Evolutionary conservation across 495 filamentous ascomycete genomes (phyloP).

Genomic region (Annulohypoxylon maeteangense): DNA sequence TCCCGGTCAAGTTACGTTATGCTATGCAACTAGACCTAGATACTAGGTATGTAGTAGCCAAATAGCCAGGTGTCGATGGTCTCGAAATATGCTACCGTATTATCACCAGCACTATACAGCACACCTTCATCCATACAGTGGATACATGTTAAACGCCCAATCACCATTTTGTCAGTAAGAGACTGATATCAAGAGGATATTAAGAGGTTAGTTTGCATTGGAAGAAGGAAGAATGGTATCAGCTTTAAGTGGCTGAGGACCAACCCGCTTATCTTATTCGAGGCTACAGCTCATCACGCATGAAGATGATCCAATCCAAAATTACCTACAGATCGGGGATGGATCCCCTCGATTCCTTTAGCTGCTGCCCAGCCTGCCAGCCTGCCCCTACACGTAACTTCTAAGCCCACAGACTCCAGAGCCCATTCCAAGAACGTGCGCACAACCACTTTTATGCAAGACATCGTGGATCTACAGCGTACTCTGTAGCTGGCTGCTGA

Average conservation of each 20-base stretch:
- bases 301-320: constrained; percentile 44
- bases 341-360: constrained; percentile 25
- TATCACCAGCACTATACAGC: neutral
- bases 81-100: constrained; percentile 13
- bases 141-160: neutral
- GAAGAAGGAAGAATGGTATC: neutral
- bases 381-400: constrained; percentile 26
- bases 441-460: constrained; percentile 41
- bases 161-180: constrained; percentile 3
- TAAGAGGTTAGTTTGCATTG: constrained; percentile 9
- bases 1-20: constrained; percentile 18
- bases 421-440: constrained; percentile 30
- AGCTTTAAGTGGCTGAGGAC: constrained; percentile 11
- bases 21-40: constrained; percentile 5
- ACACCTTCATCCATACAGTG: neutral
- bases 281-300: constrained; percentile 56
- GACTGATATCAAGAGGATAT: neutral
- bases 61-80: constrained; percentile 2
- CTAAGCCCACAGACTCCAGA: no score
- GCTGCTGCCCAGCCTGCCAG: no score
- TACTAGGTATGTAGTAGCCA: neutral
- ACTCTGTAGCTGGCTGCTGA: neutral
- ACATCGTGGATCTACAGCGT: constrained; percentile 41
- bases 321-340: constrained; percentile 32
- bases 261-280: constrained; percentile 17